phyloP scores from a whole-genome alignment of 306 rosid species.

The Quercus wislizeni region DNA sequence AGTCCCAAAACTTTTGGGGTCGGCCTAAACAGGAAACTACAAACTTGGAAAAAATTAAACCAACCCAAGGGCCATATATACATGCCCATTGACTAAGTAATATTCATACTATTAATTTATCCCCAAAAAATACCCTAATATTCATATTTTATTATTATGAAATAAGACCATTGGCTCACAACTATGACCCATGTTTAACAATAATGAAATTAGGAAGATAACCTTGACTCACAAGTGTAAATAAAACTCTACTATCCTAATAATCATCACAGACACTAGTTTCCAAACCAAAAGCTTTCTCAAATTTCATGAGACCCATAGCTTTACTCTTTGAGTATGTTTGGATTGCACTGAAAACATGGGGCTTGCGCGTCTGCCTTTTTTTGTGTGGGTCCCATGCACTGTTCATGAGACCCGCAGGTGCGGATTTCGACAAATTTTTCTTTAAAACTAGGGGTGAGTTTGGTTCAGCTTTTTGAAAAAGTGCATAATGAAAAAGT shows the following conservation, averaged over 20 bases:
- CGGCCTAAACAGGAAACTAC: background rate
- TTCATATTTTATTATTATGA: background rate
- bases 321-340: background rate
- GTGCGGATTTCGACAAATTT: too few relatives aligned
- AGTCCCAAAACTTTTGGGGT: too few relatives aligned
- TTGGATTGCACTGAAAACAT: too few relatives aligned
- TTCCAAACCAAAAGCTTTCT: background rate
- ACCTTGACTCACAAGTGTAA: background rate
- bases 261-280: background rate
- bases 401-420: too few relatives aligned
- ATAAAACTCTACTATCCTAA: background rate
- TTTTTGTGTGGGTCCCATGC: too few relatives aligned
- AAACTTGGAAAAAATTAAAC: background rate
- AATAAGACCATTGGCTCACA: background rate
- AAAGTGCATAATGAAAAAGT: too few relatives aligned
- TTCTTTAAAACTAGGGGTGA: too few relatives aligned
- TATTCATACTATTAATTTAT: background rate
- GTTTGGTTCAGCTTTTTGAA: too few relatives aligned
- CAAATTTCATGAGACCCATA: background rate
- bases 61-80: background rate
- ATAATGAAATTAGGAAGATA: background rate
- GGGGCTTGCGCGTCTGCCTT: too few relatives aligned
- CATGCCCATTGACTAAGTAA: background rate
- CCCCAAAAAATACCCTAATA: background rate
- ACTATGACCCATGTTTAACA: background rate